Conservation (phyloP, 2,329 filamentous ascomycete species). For the Zopfia rhizophila region DNA sequence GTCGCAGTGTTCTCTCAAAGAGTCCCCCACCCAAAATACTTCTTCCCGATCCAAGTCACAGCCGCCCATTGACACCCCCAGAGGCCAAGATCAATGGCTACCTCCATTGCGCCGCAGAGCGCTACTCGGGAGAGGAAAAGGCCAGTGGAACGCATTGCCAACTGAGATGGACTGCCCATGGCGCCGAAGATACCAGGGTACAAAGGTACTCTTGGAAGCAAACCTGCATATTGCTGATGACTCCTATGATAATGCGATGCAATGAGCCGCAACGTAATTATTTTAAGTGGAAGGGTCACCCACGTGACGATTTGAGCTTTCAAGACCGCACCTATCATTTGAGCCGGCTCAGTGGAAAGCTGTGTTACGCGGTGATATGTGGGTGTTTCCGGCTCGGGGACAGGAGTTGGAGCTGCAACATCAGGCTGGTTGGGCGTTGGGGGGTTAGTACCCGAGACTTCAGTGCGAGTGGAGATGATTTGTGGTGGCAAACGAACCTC, state of each 20-base stretch:
- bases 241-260: slow-evolving; percentile 41
- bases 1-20: slow-evolving; percentile 29
- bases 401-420: slow-evolving; percentile 12
- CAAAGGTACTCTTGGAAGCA: slow-evolving; percentile 5
- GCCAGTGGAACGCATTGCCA: slow-evolving; percentile 32
- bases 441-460: slow-evolving; percentile 27
- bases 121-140: slow-evolving; percentile 42
- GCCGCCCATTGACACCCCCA: slow-evolving; percentile 48
- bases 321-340: slow-evolving; percentile 44
- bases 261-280: slow-evolving; percentile 42
- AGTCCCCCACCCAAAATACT: slow-evolving; percentile 47
- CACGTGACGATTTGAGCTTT: slow-evolving; percentile 45
- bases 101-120: slow-evolving; percentile 43
- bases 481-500: slow-evolving; percentile 50
- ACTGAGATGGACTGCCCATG: slow-evolving; percentile 7
- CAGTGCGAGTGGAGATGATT: slow-evolving; percentile 41
- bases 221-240: slow-evolving; percentile 12
- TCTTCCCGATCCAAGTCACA: slow-evolving; percentile 40
- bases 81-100: slow-evolving; percentile 45
- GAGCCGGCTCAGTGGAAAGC: slow-evolving; percentile 45
- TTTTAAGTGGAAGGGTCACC: slow-evolving; percentile 42
- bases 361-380: slow-evolving; percentile 47
- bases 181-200: not conserved
- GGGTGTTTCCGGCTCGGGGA: slow-evolving; percentile 13
- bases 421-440: slow-evolving; percentile 17